phyloP scores from a whole-genome alignment of 202 grass and related monocot genomes.

The Saccharum hybrid region DNA sequence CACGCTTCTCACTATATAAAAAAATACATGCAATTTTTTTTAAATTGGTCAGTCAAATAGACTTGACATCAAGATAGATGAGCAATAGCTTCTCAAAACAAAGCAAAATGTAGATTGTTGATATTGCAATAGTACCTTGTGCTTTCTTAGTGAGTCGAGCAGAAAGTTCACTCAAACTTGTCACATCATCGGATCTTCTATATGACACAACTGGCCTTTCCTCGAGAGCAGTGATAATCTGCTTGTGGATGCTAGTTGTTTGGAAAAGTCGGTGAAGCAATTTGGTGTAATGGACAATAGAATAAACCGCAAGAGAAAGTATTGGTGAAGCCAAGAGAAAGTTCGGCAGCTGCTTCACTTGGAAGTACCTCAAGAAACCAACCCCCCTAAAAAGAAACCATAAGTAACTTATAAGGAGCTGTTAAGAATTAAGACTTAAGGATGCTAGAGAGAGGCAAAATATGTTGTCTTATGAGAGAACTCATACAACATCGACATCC shows the following conservation, averaged over 20 bases:
- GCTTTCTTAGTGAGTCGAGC: constrained; percentile 22
- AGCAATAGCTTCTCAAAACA: neutral
- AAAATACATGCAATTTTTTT: neutral
- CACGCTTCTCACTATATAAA: neutral
- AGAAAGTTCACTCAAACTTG: constrained; percentile 32
- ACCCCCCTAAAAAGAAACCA: constrained; percentile 62
- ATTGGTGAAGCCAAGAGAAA: constrained; percentile 92
- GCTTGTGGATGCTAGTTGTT: constrained; percentile 53
- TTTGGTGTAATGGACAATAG: constrained; percentile 72
- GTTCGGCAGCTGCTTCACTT: constrained; percentile 96
- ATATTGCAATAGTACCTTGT: constrained; percentile 50
- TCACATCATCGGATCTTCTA: constrained; percentile 50
- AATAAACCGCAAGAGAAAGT: constrained; percentile 74
- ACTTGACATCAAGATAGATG: constrained; percentile 1
- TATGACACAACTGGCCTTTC: constrained; percentile 41
- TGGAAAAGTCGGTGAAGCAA: constrained; percentile 53
- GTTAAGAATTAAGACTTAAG: neutral
- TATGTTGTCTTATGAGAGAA: constrained; percentile 19
- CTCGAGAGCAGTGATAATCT: constrained; percentile 44
- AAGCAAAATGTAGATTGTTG: constrained; percentile 16
- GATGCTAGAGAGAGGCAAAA: neutral
- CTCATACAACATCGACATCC: neutral
- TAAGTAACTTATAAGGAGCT: constrained; percentile 6
- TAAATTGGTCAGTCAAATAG: neutral
- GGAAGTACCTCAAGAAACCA: constrained; percentile 96